Conservation (phyloP, 2,329 filamentous ascomycete genomes). For the Stachybotrys chartarum region DNA sequence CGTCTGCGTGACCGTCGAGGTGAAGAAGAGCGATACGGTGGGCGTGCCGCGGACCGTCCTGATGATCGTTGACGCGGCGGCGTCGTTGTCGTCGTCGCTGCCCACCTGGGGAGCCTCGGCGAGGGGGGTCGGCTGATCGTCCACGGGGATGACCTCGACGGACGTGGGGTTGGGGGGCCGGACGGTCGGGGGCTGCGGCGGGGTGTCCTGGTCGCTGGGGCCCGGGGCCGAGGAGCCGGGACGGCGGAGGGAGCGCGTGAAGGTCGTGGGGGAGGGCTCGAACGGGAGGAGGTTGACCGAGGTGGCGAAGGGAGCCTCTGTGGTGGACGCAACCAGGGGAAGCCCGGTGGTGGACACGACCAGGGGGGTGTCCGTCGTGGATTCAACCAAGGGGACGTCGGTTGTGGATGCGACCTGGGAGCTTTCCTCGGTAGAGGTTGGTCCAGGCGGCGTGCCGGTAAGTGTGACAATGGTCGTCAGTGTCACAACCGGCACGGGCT, state of each 20-base stretch:
- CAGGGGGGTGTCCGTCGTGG: background rate
- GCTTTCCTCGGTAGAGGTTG: background rate
- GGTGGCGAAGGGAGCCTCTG: slow-evolving; percentile 5
- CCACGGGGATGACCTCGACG: slow-evolving; percentile 20
- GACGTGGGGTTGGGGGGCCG: slow-evolving; percentile 10
- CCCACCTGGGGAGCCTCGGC: background rate
- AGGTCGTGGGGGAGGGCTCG: slow-evolving; percentile 7
- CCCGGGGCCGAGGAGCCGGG: slow-evolving; percentile 10
- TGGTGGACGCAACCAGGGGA: no score
- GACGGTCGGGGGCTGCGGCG: background rate
- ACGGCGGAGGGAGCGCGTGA: slow-evolving; percentile 19
- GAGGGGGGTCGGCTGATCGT: slow-evolving; percentile 6
- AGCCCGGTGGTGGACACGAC: no score
- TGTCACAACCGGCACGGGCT: slow-evolving; percentile 15
- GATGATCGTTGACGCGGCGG: slow-evolving; percentile 14
- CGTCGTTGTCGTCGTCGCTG: slow-evolving; percentile 5
- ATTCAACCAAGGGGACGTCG: slow-evolving; percentile 1
- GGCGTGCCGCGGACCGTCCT: slow-evolving; percentile 19
- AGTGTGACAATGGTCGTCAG: slow-evolving; percentile 22
- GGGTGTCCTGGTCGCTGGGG: slow-evolving; percentile 1
- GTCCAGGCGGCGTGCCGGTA: slow-evolving; percentile 9
- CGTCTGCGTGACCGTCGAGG: slow-evolving; percentile 27
- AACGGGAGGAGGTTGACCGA: slow-evolving; percentile 6
- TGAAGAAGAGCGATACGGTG: slow-evolving; percentile 27
- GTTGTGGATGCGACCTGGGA: slow-evolving; percentile 2